Evolutionary conservation across 2,329 filamentous ascomycete species (phyloP), one percentile per base, ranked within the genome.

Genomic region (Escovopsis sp.): DNA sequence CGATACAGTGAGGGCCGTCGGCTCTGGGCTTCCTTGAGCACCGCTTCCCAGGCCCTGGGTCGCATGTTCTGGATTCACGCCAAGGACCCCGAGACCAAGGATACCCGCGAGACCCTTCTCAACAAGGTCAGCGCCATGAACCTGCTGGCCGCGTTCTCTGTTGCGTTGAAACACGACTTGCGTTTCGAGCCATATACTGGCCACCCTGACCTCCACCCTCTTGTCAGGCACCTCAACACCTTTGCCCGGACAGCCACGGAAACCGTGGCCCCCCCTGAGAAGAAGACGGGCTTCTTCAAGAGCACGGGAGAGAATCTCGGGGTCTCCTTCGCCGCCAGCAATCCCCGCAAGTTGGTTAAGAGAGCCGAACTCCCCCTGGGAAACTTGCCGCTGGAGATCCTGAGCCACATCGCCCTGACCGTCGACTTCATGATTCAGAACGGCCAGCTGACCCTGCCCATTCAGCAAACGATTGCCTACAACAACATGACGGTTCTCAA

Each of bases 21-120:
- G 51, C 75, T 69, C 51, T 81, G 77, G 75, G 67, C 75, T 1
- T 65, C 73, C 43, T 65, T 79, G 51, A 75, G 70, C 43, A 67
- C 70, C 59, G 80, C 82, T 54, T 64, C 69, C 53, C 67, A 86
- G 64, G 65, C 77, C 57, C 66, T 93, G 51, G 83, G 76, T 51
- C 77, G 88, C 19, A 69, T 84, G 9, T 84, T 91, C 56, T 95
- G 88, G 88, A 70, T 94, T 30, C 83, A 94, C 52, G 69, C 74
- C 7, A 84, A 56, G 67, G 80, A 50, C 67, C 69, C 28, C 65
- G 73, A 38, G 43, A 66, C 45, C 32, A 45, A 56, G 34, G 61
- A 65, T 9, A 69, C 70, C 18, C 85, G 85, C 53, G 69, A 81
- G 36, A 78, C 82, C 49, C 54, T 87, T 2, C 67, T 91, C 11